These are phyloP conservation scores for Plasmodium sp. DNA, from an alignment of 169 alveolate species.

Conservation along the genomic window DNA sequence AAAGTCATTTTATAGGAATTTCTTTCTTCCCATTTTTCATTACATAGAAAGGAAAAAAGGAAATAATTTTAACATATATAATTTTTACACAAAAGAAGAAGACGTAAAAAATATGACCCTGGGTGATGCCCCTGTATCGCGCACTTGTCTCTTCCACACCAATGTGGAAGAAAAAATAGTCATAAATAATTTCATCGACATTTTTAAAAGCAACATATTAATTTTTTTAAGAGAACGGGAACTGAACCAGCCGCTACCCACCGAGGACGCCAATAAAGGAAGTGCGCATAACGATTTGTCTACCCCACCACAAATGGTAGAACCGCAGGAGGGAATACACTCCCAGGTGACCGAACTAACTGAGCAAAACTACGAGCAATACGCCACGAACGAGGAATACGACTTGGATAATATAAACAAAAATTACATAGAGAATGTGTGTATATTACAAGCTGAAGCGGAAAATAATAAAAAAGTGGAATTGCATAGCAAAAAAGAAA, in stretches of 20 bases:
- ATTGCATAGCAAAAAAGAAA: slow-evolving; percentile 47
- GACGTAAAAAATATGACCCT: slow-evolving; percentile 11
- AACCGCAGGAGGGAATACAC: background rate
- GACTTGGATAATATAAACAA: slow-evolving; percentile 57
- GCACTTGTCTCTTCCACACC: background rate
- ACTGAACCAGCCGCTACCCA: background rate
- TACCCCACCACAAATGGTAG: background rate
- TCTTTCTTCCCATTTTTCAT: slow-evolving; percentile 51
- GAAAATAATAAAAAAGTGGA: slow-evolving; percentile 59
- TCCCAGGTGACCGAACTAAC: background rate
- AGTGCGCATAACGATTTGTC: background rate
- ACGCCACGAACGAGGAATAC: slow-evolving; percentile 23
- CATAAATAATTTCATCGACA: slow-evolving; percentile 66
- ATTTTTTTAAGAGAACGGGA: slow-evolving; percentile 24
- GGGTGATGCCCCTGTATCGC: background rate
- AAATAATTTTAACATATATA: slow-evolving; percentile 10
- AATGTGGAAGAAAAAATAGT: slow-evolving; percentile 19
- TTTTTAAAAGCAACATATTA: slow-evolving; percentile 54
- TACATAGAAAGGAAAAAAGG: slow-evolving; percentile 53
- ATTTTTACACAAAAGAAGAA: slow-evolving; percentile 12
- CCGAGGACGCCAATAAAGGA: background rate
- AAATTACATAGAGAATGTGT: slow-evolving; percentile 62
- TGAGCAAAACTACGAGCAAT: background rate
- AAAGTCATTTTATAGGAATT: slow-evolving; percentile 48
- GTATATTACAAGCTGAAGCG: slow-evolving; percentile 52